Evolutionary conservation across 2,329 filamentous ascomycete genomes (phyloP), one percentile per base, ranked within the genome.

Genomic region (Byssoonygena ceratinophila): DNA sequence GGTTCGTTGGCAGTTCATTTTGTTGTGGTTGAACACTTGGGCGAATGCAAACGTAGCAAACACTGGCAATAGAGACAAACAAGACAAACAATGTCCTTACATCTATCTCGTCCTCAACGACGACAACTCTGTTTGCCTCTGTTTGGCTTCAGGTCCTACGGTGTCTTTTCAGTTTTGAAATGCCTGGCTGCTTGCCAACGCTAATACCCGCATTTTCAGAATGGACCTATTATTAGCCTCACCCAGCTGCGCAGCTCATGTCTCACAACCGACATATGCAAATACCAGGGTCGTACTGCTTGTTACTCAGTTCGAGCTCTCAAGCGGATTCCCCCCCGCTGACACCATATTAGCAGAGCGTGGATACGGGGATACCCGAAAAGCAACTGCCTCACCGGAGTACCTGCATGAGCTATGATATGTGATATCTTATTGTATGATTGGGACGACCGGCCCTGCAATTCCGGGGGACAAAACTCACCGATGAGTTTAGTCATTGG

Each of bases 181-280:
- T 37, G 14, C 18, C 34, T 37, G 34, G 4, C 14, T 18, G 4
- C n/a, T 37, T n/a, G 14, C 8, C 4, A n/a, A 14, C 34, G 14
- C 14, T 37, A 18, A 37, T 14, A n/a, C 34, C n/a, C 18, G 9
- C 14, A 37, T 16, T 12, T 23, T 27, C 16, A 23, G 40, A 44
- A 18, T 27, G 16, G 22, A 11, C 23, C 46, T 48, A 48, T 48
- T 39, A 25, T 48, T 48, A 48, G 46, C 34, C 14, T 20, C n/a
- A 34, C 1, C 34, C 32, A 22, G 32, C n/a, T 14, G 12, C 40
- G 32, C 44, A 34, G 29, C 14, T 22, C 11, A 48, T 48, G 46
- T 48, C 46, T 48, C 34, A 48, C 27, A 46, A 9, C 20, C 46
- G 14, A 16, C 46, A 40, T 39, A 48, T 37, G 46, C 34, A 48